phyloP scores from a whole-genome alignment of 805 yeast genomes.

The Komagataella pastoris region DNA sequence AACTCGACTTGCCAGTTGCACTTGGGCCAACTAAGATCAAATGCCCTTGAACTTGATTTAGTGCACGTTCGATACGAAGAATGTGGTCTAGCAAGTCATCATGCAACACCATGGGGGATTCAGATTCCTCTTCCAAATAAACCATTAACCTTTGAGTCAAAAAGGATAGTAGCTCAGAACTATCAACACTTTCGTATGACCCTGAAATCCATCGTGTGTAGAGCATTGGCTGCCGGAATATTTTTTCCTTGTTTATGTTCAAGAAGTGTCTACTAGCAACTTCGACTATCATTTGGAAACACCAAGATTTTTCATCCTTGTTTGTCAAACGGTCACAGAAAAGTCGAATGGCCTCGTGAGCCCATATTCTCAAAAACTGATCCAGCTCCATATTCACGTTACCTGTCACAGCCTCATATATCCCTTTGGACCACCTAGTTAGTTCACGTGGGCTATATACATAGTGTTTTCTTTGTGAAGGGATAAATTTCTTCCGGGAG shows the following conservation, averaged over 20 bases:
- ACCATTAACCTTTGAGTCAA: constrained; percentile 49
- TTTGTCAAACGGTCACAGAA: constrained; percentile 60
- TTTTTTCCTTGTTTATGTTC: constrained; percentile 19
- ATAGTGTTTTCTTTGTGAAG: constrained; percentile 38
- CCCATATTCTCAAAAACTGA: constrained; percentile 40
- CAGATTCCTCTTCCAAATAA: constrained; percentile 70
- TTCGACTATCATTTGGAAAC: constrained; percentile 21
- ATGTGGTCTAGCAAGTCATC: constrained; percentile 65
- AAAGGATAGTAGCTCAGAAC: constrained; percentile 34
- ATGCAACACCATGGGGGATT: constrained; percentile 44
- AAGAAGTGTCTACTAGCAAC: constrained; percentile 31
- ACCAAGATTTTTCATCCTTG: constrained; percentile 33
- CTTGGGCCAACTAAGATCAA: constrained; percentile 73
- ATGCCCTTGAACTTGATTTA: constrained; percentile 84
- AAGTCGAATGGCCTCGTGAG: constrained; percentile 68
- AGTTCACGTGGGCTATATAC: constrained; percentile 83
- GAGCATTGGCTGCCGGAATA: constrained; percentile 38
- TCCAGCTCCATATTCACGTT: constrained; percentile 9
- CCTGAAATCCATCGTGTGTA: constrained; percentile 67
- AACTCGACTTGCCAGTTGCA: constrained; percentile 69
- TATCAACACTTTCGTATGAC: constrained; percentile 42
- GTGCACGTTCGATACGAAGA: constrained; percentile 66
- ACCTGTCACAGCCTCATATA: constrained; percentile 33
- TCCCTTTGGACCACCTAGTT: constrained; percentile 78
- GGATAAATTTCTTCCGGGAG: constrained; percentile 27